phyloP scores from a whole-genome alignment of 495 filamentous ascomycete genomes.

The Aspergillus sparsus region DNA sequence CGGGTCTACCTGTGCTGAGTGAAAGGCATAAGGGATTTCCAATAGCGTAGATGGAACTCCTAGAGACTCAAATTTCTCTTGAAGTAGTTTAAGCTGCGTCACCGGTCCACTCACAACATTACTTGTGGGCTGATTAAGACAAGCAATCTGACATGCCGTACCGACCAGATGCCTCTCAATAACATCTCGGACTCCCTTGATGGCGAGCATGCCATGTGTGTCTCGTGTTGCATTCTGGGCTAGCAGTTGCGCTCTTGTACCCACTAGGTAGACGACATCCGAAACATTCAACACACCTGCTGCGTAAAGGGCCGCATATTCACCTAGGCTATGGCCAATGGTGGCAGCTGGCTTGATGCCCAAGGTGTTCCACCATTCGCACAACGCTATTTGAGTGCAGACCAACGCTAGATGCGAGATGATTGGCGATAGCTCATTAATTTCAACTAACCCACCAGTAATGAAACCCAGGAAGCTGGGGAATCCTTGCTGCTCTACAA shows the following conservation, averaged over 20 bases:
- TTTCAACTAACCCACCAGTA: constrained; percentile 32
- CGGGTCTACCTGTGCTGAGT: constrained; percentile 77
- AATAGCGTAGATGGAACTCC: constrained; percentile 69
- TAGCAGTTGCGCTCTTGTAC: constrained; percentile 74
- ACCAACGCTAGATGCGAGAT: constrained; percentile 76
- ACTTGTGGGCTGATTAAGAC: constrained; percentile 52
- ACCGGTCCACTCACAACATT: constrained; percentile 52
- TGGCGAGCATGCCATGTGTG: constrained; percentile 64
- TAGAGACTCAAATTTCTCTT: constrained; percentile 53
- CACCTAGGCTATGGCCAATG: constrained; percentile 82
- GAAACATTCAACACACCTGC: constrained; percentile 76
- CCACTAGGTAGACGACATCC: constrained; percentile 81
- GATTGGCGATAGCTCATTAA: constrained; percentile 65
- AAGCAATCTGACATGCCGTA: constrained; percentile 47
- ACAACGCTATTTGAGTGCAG: constrained; percentile 80
- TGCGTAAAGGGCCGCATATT: constrained; percentile 83
- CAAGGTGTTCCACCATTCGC: constrained; percentile 77
- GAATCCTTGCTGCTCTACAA: constrained; percentile 68
- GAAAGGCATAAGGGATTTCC: constrained; percentile 77
- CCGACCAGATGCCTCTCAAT: constrained; percentile 34
- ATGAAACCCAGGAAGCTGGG: constrained; percentile 65
- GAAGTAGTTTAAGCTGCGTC: constrained; percentile 52
- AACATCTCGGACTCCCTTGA: constrained; percentile 38
- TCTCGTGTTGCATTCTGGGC: constrained; percentile 67
- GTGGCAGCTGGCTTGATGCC: constrained; percentile 74